phyloP scores from a whole-genome alignment of 768 basidiomycete species.

The Vararia minispora region DNA sequence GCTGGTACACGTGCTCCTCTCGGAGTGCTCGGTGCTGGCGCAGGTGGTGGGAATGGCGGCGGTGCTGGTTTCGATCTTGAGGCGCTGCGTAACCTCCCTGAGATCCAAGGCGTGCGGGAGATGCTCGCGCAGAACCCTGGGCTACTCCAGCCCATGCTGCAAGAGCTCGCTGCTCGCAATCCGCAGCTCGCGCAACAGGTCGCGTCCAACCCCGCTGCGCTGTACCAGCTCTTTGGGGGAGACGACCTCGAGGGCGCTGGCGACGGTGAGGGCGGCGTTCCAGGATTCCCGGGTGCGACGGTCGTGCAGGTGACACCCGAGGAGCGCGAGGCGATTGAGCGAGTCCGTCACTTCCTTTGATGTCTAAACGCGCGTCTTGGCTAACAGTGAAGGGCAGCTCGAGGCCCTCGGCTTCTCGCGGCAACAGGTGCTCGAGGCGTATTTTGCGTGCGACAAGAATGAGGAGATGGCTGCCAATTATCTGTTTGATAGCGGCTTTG shows the following conservation, averaged over 20 bases:
- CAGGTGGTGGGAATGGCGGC: conserved; percentile 23
- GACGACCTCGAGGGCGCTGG: conserved; percentile 27
- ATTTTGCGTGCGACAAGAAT: conserved; percentile 91
- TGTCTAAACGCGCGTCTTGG: background rate
- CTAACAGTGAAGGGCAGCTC: conserved; percentile 37
- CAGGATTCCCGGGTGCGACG: conserved; percentile 36
- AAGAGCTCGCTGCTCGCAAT: conserved; percentile 67
- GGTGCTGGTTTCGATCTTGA: conserved; percentile 34
- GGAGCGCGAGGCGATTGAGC: conserved; percentile 79
- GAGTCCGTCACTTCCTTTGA: conserved; percentile 41
- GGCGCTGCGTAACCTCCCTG: conserved; percentile 48
- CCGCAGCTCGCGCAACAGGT: conserved; percentile 65
- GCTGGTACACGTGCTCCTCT: no score
- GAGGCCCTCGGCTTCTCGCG: conserved; percentile 82
- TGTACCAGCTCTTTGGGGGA: conserved; percentile 50
- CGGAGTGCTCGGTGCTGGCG: conserved; percentile 21
- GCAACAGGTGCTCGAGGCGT: conserved; percentile 77
- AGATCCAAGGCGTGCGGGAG: conserved; percentile 63
- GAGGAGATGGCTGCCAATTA: conserved; percentile 95
- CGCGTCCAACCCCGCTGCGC: conserved; percentile 57
- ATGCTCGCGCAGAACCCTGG: conserved; percentile 69
- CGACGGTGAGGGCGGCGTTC: conserved; percentile 28
- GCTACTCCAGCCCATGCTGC: conserved; percentile 67
- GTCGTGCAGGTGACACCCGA: conserved; percentile 75
- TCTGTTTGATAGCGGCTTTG: conserved; percentile 66